phyloP scores from a whole-genome alignment of 1,139 yeast genomes.

The Taphrina confusa region DNA sequence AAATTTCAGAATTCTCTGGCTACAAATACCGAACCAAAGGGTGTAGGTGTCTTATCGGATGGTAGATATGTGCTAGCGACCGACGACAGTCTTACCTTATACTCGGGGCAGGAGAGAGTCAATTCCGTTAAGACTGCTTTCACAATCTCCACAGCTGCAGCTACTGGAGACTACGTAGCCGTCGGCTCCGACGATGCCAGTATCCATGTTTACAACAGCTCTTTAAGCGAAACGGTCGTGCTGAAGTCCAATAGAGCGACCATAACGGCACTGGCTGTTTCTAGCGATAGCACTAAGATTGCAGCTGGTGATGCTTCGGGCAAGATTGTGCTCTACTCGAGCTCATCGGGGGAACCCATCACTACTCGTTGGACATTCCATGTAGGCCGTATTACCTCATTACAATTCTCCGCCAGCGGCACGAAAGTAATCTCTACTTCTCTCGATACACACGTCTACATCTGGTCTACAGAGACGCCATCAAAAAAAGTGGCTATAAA shows the following conservation, averaged over 20 bases:
- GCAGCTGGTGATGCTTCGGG: slow-evolving; percentile 91
- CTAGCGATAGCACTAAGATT: slow-evolving; percentile 66
- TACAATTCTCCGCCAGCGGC: slow-evolving; percentile 76
- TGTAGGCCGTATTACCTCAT: slow-evolving; percentile 72
- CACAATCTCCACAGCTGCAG: slow-evolving; percentile 47
- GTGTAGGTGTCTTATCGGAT: slow-evolving; percentile 56
- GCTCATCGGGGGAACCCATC: slow-evolving; percentile 58
- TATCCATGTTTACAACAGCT: slow-evolving; percentile 28
- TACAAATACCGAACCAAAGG: slow-evolving; percentile 48
- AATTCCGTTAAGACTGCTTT: slow-evolving; percentile 35
- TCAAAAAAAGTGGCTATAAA: slow-evolving; percentile 69
- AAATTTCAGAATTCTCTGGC: slow-evolving; percentile 43
- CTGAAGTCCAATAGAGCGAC: slow-evolving; percentile 48
- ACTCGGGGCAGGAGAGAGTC: slow-evolving; percentile 43
- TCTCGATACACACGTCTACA: slow-evolving; percentile 73
- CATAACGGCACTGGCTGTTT: slow-evolving; percentile 64
- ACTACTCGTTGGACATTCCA: slow-evolving; percentile 97
- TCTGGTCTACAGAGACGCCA: slow-evolving; percentile 79
- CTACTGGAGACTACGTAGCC: slow-evolving; percentile 41
- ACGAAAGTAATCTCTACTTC: slow-evolving; percentile 76
- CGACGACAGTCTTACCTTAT: slow-evolving; percentile 53
- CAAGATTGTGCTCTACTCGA: slow-evolving; percentile 66
- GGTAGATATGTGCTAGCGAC: slow-evolving; percentile 51
- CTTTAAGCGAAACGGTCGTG: slow-evolving; percentile 12
- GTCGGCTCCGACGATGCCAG: slow-evolving; percentile 34